Conservation (phyloP, 371 early-diverging fungal genomes). For the Capillidium rhysosporum region DNA sequence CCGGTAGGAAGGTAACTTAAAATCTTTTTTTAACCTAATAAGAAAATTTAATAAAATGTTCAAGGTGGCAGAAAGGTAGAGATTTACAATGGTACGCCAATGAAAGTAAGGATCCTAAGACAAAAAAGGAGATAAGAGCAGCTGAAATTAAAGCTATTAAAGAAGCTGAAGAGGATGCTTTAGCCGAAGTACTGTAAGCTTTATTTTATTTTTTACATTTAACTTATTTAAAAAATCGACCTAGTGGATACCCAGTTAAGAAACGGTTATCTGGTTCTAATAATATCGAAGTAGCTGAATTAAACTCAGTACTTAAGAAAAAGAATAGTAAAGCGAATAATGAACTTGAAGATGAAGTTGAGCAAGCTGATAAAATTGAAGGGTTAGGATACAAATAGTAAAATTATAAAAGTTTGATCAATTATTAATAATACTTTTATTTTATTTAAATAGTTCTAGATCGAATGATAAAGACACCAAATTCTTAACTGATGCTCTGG, state of each 20-base stretch:
- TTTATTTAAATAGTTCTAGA: too few relatives aligned
- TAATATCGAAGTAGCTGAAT: background rate
- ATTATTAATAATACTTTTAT: too few relatives aligned
- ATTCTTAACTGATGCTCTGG: too few relatives aligned
- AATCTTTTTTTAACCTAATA: too few relatives aligned
- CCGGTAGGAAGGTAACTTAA: constrained; percentile 45
- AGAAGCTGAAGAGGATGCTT: constrained; percentile 55
- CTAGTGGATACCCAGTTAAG: constrained; percentile 3
- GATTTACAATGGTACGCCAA: constrained; percentile 61
- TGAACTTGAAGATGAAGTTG: background rate
- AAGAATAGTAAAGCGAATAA: background rate
- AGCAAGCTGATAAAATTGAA: background rate
- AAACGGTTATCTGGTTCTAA: background rate
- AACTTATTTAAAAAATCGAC: background rate
- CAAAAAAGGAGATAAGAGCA: constrained; percentile 10
- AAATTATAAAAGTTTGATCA: too few relatives aligned
- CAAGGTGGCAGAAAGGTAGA: constrained; percentile 35
- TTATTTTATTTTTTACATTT: background rate
- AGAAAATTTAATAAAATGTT: background rate
- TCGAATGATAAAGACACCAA: too few relatives aligned
- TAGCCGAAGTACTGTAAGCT: constrained; percentile 53
- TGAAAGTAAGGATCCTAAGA: constrained; percentile 15
- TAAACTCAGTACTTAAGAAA: background rate
- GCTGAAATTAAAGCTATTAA: constrained; percentile 41
- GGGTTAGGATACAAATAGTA: constrained; percentile 1